Evolutionary conservation across 2,329 filamentous ascomycete genomes (phyloP).

Genomic region (Aureobasidium subglaciale): DNA sequence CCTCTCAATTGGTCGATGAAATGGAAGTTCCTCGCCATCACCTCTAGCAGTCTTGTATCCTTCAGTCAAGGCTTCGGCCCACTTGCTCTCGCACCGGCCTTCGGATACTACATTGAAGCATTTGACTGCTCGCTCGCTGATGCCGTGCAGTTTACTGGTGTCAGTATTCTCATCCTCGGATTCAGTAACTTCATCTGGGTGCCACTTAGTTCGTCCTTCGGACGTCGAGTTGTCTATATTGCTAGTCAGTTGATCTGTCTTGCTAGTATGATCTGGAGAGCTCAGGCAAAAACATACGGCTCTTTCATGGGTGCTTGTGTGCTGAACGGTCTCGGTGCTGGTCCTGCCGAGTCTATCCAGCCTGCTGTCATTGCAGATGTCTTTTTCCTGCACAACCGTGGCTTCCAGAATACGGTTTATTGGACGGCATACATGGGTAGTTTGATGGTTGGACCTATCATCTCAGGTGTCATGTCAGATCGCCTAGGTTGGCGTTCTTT

Average conservation of each 20-base stretch:
- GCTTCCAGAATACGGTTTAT: slow-evolving; percentile 55
- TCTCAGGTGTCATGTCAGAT: slow-evolving; percentile 54
- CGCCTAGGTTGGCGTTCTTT: slow-evolving; percentile 55
- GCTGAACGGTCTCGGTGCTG: slow-evolving; percentile 57
- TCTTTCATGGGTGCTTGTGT: slow-evolving; percentile 57
- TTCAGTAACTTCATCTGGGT: slow-evolving; percentile 57
- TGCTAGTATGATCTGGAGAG: slow-evolving; percentile 51
- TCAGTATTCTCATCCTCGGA: slow-evolving; percentile 50
- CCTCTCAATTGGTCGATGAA: slow-evolving; percentile 43
- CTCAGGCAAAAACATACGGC: slow-evolving; percentile 49
- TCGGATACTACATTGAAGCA: slow-evolving; percentile 49
- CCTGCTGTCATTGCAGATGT: slow-evolving; percentile 58
- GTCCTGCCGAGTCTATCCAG: slow-evolving; percentile 56
- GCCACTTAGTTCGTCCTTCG: slow-evolving; percentile 43
- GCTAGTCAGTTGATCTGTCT: slow-evolving; percentile 47
- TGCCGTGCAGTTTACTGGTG: slow-evolving; percentile 51
- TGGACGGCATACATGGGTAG: slow-evolving; percentile 57
- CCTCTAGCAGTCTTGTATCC: slow-evolving; percentile 38
- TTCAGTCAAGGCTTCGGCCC: slow-evolving; percentile 52
- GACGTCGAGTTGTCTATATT: slow-evolving; percentile 48
- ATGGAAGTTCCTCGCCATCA: slow-evolving; percentile 46
- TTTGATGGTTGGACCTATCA: slow-evolving; percentile 54
- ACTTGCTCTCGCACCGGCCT: slow-evolving; percentile 52
- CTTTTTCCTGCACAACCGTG: slow-evolving; percentile 58
- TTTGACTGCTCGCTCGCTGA: slow-evolving; percentile 48